A percentile compares a stretch with the other conserved stretches of the same genome.
Conservation (phyloP, 306 rosid genomes). For the Pterocarpus santalinus region DNA sequence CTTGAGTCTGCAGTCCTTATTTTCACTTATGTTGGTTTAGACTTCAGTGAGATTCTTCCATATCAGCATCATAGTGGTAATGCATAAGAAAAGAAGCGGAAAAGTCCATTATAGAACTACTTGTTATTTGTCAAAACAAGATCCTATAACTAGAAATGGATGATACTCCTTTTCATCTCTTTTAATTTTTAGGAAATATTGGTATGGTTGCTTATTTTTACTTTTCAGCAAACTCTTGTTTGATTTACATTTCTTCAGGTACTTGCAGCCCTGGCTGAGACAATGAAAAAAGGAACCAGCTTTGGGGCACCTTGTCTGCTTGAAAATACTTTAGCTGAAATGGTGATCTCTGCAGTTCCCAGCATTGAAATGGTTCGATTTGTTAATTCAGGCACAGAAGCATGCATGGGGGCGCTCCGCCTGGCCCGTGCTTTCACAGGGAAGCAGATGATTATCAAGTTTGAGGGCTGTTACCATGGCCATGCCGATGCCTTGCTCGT, state of each 20-base stretch:
- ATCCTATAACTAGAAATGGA: neutral
- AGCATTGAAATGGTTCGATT: conserved; percentile 39
- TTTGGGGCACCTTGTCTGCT: conserved; percentile 81
- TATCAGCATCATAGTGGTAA: neutral
- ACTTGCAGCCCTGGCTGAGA: conserved; percentile 79
- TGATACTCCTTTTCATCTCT: neutral
- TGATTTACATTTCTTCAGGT: conserved; percentile 62
- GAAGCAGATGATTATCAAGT: conserved; percentile 66
- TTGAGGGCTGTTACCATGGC: conserved; percentile 89
- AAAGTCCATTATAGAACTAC: neutral
- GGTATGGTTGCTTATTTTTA: neutral
- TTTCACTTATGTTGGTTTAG: neutral
- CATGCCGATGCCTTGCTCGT: conserved; percentile 87
- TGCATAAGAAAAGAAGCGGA: neutral
- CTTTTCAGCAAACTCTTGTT: neutral
- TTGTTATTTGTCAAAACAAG: conserved; percentile 15
- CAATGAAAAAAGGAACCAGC: conserved; percentile 89
- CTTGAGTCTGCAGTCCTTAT: neutral
- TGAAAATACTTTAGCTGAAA: conserved; percentile 68
- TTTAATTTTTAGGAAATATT: neutral
- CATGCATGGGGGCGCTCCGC: conserved; percentile 81
- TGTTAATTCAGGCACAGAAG: conserved; percentile 87
- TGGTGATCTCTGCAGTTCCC: conserved; percentile 66
- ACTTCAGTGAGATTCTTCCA: neutral
- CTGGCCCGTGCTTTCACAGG: conserved; percentile 77